Percentiles rank a stretch among this genome's conserved stretches.
Conservation (phyloP, 805 yeast genomes). For the Candida awuae region DNA sequence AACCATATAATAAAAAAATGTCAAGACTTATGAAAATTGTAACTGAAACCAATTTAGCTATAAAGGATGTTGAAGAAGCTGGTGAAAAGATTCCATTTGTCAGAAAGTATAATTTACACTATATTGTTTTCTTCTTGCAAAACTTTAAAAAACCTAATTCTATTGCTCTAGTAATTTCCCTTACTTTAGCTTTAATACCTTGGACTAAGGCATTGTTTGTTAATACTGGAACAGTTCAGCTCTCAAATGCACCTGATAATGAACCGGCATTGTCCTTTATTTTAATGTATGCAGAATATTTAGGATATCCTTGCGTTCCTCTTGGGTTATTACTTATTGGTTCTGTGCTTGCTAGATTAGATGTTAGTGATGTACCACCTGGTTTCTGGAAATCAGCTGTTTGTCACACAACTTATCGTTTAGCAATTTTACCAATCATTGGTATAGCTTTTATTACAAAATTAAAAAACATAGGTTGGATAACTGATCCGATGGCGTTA, state of each 20-base stretch:
- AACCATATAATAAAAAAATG: slow-evolving; percentile 26
- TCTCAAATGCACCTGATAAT: slow-evolving; percentile 39
- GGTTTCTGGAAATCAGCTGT: slow-evolving; percentile 54
- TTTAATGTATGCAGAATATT: slow-evolving; percentile 40
- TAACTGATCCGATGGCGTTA: slow-evolving; percentile 32
- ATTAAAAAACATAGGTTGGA: slow-evolving; percentile 42
- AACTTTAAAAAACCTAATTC: slow-evolving; percentile 45
- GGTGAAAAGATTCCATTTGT: slow-evolving; percentile 23
- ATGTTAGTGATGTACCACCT: slow-evolving; percentile 36
- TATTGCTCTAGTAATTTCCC: slow-evolving; percentile 35
- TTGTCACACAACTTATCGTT: slow-evolving; percentile 34
- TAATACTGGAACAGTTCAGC: slow-evolving; percentile 20
- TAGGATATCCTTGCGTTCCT: slow-evolving; percentile 49
- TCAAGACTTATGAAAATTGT: slow-evolving; percentile 25
- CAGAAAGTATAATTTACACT: slow-evolving; percentile 24
- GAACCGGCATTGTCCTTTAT: slow-evolving; percentile 48
- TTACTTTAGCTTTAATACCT: slow-evolving; percentile 46
- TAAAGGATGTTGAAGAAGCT: slow-evolving; percentile 20
- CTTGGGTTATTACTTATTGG: slow-evolving; percentile 46
- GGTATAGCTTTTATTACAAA: slow-evolving; percentile 45
- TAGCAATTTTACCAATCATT: slow-evolving; percentile 42
- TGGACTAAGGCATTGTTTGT: slow-evolving; percentile 44
- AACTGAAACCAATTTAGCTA: slow-evolving; percentile 28
- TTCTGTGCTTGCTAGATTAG: slow-evolving; percentile 44
- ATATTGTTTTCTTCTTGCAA: slow-evolving; percentile 30